Conservation (phyloP, 345 rosid species). For the Gossypium herbaceum region DNA sequence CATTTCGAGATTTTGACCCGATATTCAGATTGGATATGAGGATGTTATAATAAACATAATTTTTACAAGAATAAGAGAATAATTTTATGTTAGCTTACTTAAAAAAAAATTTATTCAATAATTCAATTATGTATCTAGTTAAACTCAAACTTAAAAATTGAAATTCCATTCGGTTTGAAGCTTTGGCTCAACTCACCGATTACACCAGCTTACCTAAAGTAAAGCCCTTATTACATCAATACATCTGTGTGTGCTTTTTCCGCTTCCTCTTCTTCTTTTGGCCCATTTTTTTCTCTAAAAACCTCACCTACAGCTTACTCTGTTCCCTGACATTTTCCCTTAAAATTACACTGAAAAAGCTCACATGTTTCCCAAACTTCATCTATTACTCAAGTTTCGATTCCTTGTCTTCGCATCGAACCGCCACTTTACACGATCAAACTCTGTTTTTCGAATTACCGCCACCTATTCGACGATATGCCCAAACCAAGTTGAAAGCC, state of each 20-base stretch:
- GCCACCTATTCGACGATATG: slow-evolving; percentile 70
- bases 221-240: too few species aligned
- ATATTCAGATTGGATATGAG: too few species aligned
- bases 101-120: too few species aligned
- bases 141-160: too few species aligned
- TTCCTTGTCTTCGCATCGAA: background rate
- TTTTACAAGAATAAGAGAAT: too few species aligned
- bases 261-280: background rate
- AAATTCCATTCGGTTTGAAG: too few species aligned
- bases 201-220: too few species aligned
- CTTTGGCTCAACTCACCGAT: too few species aligned
- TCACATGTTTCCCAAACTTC: background rate
- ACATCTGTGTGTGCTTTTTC: background rate
- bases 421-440: background rate
- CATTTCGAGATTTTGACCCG: rapidly evolving
- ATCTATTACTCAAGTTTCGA: background rate
- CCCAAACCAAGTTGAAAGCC: slow-evolving; percentile 27
- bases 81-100: too few species aligned
- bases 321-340: background rate
- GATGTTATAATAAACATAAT: rapidly evolving
- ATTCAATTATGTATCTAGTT: too few species aligned
- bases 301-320: background rate
- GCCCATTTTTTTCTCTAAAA: background rate
- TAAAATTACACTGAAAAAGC: background rate
- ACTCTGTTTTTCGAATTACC: background rate